Conservation (phyloP, 768 basidiomycete genomes). For the Macrolepiota dolichaula region DNA sequence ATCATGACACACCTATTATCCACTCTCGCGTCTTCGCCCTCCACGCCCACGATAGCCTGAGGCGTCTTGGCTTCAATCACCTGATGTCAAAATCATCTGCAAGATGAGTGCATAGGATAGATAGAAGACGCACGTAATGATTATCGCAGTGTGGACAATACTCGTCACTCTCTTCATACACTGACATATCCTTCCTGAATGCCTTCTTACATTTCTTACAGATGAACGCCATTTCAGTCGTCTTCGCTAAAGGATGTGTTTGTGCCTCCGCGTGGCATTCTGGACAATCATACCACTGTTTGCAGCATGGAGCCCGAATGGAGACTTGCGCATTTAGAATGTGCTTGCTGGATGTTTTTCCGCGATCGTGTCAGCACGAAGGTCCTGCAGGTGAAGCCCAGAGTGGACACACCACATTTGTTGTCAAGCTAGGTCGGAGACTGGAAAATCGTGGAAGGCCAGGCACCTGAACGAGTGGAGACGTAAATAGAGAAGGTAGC, state of each 20-base stretch:
- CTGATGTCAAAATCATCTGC: constrained; percentile 36
- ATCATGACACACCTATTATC: constrained; percentile 68
- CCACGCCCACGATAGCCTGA: constrained; percentile 78
- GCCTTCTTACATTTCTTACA: constrained; percentile 75
- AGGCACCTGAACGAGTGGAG: background rate
- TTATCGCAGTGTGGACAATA: constrained; percentile 99
- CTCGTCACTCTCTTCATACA: constrained; percentile 95
- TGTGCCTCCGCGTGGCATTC: constrained; percentile 90
- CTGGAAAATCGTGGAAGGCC: background rate
- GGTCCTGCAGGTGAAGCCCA: background rate
- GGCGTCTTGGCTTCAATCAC: constrained; percentile 92
- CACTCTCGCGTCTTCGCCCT: constrained; percentile 87
- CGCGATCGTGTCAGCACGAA: background rate
- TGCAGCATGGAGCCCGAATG: constrained; percentile 96
- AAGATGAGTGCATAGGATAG: background rate
- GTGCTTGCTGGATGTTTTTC: constrained; percentile 69
- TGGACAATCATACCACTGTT: constrained; percentile 95
- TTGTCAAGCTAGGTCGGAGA: background rate
- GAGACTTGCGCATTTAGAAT: constrained; percentile 95
- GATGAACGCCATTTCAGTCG: constrained; percentile 60
- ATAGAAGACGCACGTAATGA: constrained; percentile 76
- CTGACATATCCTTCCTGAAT: constrained; percentile 91
- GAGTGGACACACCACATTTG: constrained; percentile 14
- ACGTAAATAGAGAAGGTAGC: background rate
- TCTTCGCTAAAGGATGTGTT: constrained; percentile 68